Percentiles rank a stretch among this genome's conserved stretches.
Conservation (phyloP, 495 filamentous ascomycete species). For the Jackrogersella multiformis region DNA sequence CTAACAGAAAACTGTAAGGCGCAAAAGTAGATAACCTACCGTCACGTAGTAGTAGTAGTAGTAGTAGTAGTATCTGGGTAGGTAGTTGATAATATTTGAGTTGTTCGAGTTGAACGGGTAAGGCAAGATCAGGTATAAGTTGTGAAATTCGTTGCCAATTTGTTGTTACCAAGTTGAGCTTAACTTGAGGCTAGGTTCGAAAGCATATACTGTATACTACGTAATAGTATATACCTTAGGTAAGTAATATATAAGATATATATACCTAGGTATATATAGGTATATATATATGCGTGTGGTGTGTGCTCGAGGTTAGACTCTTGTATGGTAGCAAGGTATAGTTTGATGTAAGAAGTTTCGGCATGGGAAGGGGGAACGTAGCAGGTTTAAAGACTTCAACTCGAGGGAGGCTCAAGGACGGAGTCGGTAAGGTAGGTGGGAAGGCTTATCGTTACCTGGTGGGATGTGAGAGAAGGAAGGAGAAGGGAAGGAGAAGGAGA, state of each 20-base stretch:
- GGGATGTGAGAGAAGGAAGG: conserved; percentile 26
- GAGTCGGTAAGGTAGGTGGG: conserved; percentile 33
- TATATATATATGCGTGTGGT: conserved; percentile 8
- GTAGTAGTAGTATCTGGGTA: conserved; percentile 6
- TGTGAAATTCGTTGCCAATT: neutral
- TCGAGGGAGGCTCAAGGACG: conserved; percentile 24
- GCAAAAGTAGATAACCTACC: conserved; percentile 21
- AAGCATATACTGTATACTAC: conserved; percentile 19
- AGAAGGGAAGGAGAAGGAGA: neutral
- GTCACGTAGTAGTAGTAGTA: conserved; percentile 2
- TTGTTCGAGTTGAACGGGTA: conserved; percentile 27
- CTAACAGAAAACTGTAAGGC: conserved; percentile 24
- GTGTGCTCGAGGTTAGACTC: conserved; percentile 12
- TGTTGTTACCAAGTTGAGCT: conserved; percentile 4
- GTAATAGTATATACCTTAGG: neutral
- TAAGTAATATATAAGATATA: too few relatives aligned
- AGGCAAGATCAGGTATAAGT: neutral
- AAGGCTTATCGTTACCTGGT: conserved; percentile 40
- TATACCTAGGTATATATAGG: conserved; percentile 13
- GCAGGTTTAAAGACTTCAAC: conserved; percentile 41
- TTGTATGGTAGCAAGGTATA: conserved; percentile 2
- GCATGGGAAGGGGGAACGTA: conserved; percentile 38
- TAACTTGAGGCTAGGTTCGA: neutral
- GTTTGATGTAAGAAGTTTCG: conserved; percentile 23
- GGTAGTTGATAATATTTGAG: neutral